Conservation (phyloP, 331 rosid genomes). For the Malus hybrid region DNA sequence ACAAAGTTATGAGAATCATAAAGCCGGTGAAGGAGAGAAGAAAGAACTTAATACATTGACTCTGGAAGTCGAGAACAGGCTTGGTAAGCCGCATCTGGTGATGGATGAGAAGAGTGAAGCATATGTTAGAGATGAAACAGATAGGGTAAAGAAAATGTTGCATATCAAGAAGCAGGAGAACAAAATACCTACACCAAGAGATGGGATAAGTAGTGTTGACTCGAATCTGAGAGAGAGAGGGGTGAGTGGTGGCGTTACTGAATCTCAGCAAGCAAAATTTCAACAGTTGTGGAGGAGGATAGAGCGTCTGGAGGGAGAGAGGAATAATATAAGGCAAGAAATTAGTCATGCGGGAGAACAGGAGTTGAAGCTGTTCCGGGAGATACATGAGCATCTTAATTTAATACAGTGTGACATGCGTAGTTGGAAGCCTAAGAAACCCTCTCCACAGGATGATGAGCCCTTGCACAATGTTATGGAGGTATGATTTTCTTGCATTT, state of each 20-base stretch:
- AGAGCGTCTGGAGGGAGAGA: slow-evolving; percentile 54
- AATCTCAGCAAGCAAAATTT: slow-evolving; percentile 35
- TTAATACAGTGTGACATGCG: slow-evolving; percentile 46
- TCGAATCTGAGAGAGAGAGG: slow-evolving; percentile 7
- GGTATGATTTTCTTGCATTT: slow-evolving; percentile 31
- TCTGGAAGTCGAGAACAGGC: slow-evolving; percentile 28
- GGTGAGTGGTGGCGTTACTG: slow-evolving; percentile 8
- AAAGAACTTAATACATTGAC: slow-evolving; percentile 26
- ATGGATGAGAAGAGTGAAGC: slow-evolving; percentile 23
- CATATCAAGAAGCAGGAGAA: slow-evolving; percentile 16
- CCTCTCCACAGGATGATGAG: slow-evolving; percentile 31
- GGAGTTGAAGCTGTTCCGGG: slow-evolving; percentile 61
- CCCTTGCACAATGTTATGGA: slow-evolving; percentile 41
- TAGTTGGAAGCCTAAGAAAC: slow-evolving; percentile 25
- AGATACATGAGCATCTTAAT: slow-evolving; percentile 49
- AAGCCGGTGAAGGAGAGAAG: slow-evolving; percentile 17
- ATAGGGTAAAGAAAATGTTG: slow-evolving; percentile 28
- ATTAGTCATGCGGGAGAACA: slow-evolving; percentile 40
- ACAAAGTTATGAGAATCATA: slow-evolving; percentile 24
- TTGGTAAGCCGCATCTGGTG: slow-evolving; percentile 35
- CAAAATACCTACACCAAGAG: slow-evolving; percentile 25
- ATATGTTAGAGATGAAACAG: slow-evolving; percentile 16
- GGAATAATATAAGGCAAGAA: slow-evolving; percentile 34
- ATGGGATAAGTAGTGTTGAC: slow-evolving; percentile 11
- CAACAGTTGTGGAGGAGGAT: slow-evolving; percentile 43